Conservation (phyloP, 176 grass and related monocot genomes). For the Oryza punctata region DNA sequence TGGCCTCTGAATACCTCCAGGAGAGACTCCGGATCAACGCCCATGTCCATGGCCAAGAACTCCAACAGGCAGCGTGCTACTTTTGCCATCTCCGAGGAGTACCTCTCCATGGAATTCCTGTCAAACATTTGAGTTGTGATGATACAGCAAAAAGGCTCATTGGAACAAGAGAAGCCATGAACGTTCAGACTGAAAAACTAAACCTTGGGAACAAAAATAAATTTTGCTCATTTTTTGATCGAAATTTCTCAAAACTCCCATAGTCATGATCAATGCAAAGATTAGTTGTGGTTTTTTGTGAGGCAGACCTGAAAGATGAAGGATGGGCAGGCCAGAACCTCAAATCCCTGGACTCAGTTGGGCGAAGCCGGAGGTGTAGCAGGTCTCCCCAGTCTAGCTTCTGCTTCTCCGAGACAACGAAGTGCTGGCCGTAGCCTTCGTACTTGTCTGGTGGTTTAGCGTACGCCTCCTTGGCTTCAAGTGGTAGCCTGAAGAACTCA, state of each 20-base stretch:
- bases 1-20: slow-evolving; percentile 34
- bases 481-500: slow-evolving; percentile 46
- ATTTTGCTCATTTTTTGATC: background rate
- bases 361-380: slow-evolving; percentile 31
- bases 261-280: background rate
- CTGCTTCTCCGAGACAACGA: slow-evolving; percentile 44
- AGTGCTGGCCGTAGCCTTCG: slow-evolving; percentile 54
- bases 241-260: background rate
- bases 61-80: slow-evolving; percentile 40
- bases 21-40: slow-evolving; percentile 35
- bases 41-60: slow-evolving; percentile 50
- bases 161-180: background rate
- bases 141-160: background rate
- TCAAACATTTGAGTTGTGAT: background rate
- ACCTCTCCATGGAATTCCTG: slow-evolving; percentile 51
- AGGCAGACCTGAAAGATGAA: slow-evolving; percentile 25
- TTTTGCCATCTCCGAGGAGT: slow-evolving; percentile 46
- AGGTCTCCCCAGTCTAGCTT: slow-evolving; percentile 60
- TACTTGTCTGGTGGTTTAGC: background rate
- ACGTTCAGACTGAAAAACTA: background rate
- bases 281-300: background rate
- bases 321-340: slow-evolving; percentile 42
- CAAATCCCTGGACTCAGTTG: slow-evolving; percentile 36
- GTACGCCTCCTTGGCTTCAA: slow-evolving; percentile 39
- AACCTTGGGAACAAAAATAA: background rate